Evolutionary conservation across 2,329 filamentous ascomycete genomes (phyloP), one percentile per base, ranked within the genome.

Genomic region (Tolypocladium pustulatum): DNA sequence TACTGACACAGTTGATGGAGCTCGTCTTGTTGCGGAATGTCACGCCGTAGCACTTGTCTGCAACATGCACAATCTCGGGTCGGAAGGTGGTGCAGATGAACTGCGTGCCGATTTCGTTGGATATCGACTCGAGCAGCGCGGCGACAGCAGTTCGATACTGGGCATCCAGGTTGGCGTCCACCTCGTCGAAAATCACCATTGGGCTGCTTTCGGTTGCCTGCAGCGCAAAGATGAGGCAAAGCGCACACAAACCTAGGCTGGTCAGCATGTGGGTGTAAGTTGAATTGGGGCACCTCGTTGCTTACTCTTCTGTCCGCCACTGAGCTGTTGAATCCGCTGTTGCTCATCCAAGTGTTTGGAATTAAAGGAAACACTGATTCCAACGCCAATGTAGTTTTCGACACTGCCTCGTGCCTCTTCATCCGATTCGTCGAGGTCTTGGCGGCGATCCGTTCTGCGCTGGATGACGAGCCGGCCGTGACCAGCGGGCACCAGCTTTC

Each of bases 81-180:
- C 94, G 82, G 84, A 99, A 99, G 2, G 94, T 99, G 4, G 94
- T 99, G 81, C 94, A 97, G 73, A 99, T 99, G 71, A 99, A 99
- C 72, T 99, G 82, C 56, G 82, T 86, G 61, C 81, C 80, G 17
- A 81, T 81, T 64, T 86, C 83, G 60, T 81, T 77, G 17, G 87
- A 90, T 62, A 91, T 91, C 58, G 86, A 87, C 68, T 93, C 81
- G 27, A 99, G 81, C 77, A 97, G 90, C 59, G 90, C 83, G 3
- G 94, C 94, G 13, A 99, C 94, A 1, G 94, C 93, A 1, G 94
- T 97, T 61, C 94, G 89, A 77, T 99, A 99, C 74, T 99, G 94
- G 1, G 94, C 92, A 72, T 99, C 94, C 30, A 99, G 83, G 71
- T 99, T 99, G 72, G 94, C 94, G 70, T 99, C 94, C 63, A 99